phyloP scores from a whole-genome alignment of 352 stramenopile genomes.

The Phytophthora pini region DNA sequence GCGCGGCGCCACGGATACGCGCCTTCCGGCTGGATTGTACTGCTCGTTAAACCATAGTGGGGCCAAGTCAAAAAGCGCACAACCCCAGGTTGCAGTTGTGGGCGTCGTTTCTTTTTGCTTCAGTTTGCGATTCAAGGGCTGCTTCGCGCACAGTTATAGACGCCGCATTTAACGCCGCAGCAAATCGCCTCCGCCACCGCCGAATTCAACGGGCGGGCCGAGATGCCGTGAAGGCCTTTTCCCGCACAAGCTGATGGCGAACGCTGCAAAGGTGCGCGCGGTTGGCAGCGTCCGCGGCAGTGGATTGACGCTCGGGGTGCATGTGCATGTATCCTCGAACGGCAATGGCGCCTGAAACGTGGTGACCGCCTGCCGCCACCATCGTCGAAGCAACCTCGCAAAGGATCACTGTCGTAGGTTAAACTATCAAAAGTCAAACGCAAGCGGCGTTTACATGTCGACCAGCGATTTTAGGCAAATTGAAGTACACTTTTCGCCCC shows the following conservation, averaged over 20 bases:
- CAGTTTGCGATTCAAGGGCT: slow-evolving; percentile 29
- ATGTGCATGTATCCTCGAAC: background rate
- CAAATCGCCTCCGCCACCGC: slow-evolving; percentile 5
- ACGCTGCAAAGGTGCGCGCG: slow-evolving; percentile 20
- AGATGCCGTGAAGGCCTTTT: slow-evolving; percentile 7
- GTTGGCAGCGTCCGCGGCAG: background rate
- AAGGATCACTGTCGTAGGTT: background rate
- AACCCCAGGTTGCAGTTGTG: slow-evolving; percentile 33
- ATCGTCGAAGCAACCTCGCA: background rate
- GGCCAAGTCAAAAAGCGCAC: slow-evolving; percentile 12
- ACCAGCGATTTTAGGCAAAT: slow-evolving; percentile 5
- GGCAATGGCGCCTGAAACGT: background rate
- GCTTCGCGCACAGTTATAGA: slow-evolving; percentile 29
- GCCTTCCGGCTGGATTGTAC: slow-evolving; percentile 18
- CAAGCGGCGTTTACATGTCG: background rate
- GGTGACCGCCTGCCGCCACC: background rate
- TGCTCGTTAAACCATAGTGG: slow-evolving; percentile 32
- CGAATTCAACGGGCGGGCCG: slow-evolving; percentile 15
- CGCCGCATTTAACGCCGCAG: slow-evolving; percentile 22
- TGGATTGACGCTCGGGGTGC: background rate
- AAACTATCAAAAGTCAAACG: too few relatives aligned
- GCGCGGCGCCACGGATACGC: slow-evolving; percentile 58
- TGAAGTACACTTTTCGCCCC: slow-evolving; percentile 5
- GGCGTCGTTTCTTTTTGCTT: slow-evolving; percentile 28
- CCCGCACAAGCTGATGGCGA: slow-evolving; percentile 4